phyloP scores from a whole-genome alignment of 1,139 yeast species.

The Geotrichum aggregatum region DNA sequence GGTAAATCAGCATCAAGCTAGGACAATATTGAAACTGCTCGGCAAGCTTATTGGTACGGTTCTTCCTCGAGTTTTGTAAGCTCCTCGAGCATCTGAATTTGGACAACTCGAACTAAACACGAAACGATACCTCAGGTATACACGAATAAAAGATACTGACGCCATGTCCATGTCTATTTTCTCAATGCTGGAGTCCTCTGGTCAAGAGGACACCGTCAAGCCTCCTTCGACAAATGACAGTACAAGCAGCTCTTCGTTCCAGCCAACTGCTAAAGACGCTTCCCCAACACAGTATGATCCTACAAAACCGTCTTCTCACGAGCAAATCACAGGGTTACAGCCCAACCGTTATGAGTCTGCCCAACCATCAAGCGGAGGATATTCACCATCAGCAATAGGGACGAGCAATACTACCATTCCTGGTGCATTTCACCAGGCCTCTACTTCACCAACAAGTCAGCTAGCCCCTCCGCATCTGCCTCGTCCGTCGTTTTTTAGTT shows the following conservation, averaged over 20 bases:
- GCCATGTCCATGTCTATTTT: constrained; percentile 26
- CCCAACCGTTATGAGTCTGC: too few relatives aligned
- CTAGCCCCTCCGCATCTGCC: constrained; percentile 7
- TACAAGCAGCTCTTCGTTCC: neutral
- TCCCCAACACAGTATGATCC: constrained; percentile 4
- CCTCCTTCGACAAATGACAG: neutral
- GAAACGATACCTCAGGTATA: too few relatives aligned
- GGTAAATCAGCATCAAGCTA: too few relatives aligned
- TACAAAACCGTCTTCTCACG: constrained; percentile 13
- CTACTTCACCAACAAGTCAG: constrained; percentile 7
- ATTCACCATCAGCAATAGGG: too few relatives aligned
- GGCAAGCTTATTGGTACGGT: too few relatives aligned
- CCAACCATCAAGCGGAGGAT: too few relatives aligned
- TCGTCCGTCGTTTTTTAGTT: neutral
- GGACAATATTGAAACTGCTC: too few relatives aligned
- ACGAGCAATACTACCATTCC: constrained; percentile 12
- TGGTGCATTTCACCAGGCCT: constrained; percentile 19
- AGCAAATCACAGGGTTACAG: too few relatives aligned
- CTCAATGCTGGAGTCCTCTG: constrained; percentile 23
- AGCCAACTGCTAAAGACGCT: neutral
- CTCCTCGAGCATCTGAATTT: too few relatives aligned
- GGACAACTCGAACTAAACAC: too few relatives aligned
- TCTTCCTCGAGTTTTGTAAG: too few relatives aligned
- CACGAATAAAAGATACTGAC: too few relatives aligned
- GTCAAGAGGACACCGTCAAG: constrained; percentile 3